Conservation (phyloP, 2,329 filamentous ascomycete genomes). For the Fusarium pseudograminearum region DNA sequence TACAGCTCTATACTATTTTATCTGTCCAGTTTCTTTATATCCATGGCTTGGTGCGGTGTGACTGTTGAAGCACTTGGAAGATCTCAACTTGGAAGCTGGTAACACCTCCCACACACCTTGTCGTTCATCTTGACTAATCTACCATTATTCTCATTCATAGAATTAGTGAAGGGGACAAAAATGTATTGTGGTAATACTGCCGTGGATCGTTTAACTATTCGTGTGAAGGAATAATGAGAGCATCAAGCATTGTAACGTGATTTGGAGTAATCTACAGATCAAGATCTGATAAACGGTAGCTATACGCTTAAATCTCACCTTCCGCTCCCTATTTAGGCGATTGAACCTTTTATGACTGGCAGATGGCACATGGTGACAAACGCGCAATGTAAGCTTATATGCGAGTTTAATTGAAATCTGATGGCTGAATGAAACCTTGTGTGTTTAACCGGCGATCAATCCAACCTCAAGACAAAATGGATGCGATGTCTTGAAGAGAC, state of each 20-base stretch:
- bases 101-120: background rate
- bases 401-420: background rate
- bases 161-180: background rate
- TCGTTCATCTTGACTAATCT: background rate
- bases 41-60: background rate
- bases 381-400: background rate
- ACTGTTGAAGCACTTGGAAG: background rate
- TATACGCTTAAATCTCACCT: background rate
- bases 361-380: background rate
- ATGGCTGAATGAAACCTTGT: background rate
- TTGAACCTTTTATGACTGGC: background rate
- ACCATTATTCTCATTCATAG: background rate
- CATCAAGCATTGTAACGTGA: background rate
- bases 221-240: background rate
- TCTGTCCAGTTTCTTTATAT: too few species aligned
- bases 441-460: background rate
- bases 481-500: background rate
- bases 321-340: background rate
- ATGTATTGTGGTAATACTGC: background rate
- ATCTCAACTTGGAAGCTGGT: background rate
- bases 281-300: background rate
- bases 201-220: background rate
- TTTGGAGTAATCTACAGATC: background rate
- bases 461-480: background rate
- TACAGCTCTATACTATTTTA: too few species aligned